phyloP scores from a whole-genome alignment of 1,284 basidiomycete species.

The Puccinia hordei region DNA sequence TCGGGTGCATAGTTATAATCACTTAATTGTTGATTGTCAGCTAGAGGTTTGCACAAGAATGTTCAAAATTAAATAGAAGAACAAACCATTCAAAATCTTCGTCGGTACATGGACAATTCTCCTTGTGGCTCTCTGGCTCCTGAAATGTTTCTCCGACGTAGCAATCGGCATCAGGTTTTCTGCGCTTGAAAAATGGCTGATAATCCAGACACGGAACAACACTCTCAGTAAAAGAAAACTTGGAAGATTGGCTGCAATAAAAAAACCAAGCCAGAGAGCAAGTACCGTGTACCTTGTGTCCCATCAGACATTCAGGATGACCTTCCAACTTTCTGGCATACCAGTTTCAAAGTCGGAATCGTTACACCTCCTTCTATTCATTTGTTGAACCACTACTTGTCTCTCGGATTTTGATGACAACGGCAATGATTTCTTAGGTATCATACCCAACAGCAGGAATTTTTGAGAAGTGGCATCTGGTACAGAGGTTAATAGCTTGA shows the following conservation, averaged over 20 bases:
- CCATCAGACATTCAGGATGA: constrained; percentile 84
- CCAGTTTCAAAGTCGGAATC: too few relatives aligned
- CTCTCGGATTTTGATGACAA: constrained; percentile 63
- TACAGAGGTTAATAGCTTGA: too few relatives aligned
- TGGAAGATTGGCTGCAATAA: neutral
- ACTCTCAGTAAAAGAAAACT: constrained; percentile 12
- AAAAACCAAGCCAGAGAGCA: constrained; percentile 26
- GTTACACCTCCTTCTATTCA: constrained; percentile 72
- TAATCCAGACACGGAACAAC: constrained; percentile 28
- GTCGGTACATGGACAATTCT: too few relatives aligned
- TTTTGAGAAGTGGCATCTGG: too few relatives aligned
- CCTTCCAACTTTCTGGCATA: constrained; percentile 71
- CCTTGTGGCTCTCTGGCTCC: too few relatives aligned
- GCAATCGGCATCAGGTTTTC: constrained; percentile 78
- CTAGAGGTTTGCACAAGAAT: too few relatives aligned
- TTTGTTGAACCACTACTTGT: constrained; percentile 71
- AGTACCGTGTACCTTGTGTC: constrained; percentile 82
- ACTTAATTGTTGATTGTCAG: too few relatives aligned
- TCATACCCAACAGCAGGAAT: constrained; percentile 77
- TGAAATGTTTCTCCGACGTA: too few relatives aligned
- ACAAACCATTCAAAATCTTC: too few relatives aligned
- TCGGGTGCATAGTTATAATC: too few relatives aligned
- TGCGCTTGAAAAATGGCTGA: constrained; percentile 88
- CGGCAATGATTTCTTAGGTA: constrained; percentile 64
- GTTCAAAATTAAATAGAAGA: too few relatives aligned